Base-by-base conservation (phyloP, 1,139 yeast genomes). In the Maudiozyma humilis region DNA sequence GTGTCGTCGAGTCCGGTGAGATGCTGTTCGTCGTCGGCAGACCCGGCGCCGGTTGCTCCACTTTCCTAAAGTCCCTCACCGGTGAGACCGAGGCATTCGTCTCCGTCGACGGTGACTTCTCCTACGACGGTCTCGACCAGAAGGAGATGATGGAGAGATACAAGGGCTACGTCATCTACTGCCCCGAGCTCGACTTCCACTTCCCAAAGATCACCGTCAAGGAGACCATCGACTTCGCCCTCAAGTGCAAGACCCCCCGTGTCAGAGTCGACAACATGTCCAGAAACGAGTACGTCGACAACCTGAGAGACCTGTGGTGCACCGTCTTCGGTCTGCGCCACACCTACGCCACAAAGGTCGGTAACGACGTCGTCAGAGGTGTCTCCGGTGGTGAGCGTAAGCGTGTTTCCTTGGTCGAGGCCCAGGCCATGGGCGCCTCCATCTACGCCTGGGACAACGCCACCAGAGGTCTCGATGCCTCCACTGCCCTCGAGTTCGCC, bases 381-480 rank as follows among this genome's bases (percentile, higher is more conserved):
- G 79, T 77, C 25, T 76, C 82, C 44, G 82, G 82, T 54, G 82
- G 82, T 63, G 81, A 77, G 60, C 65, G 82, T 51, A 77, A 77
- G 63, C 71, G 82, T 61, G 82, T 77, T 19, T 75, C 81, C 2
- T 69, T 77, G 49, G 81, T 78, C 25, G 85, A 79, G 62, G 82
- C 82, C 6, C 65, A 76, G 54, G 77, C 80, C 16, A 71, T 76
- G 60, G 66, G 75, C 42, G 82, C 78, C 18, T 67, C 76, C 15
- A 64, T 80, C 40, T 78, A 78, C 54, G 75, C 81, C 58, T 81
- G 84, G 83, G 88, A 80, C 67, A 80, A 80, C 56, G 80, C 86
- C n/a, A 80, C 87, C n/a, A 71, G 86, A 64, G 87, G 87, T 59
- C 69, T 80, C 48, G 87, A 80, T 66, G 79, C 87, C 18, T 77